Evolutionary conservation across 371 early-diverging fungal genomes (phyloP).

Genomic region (Circinella minor): DNA sequence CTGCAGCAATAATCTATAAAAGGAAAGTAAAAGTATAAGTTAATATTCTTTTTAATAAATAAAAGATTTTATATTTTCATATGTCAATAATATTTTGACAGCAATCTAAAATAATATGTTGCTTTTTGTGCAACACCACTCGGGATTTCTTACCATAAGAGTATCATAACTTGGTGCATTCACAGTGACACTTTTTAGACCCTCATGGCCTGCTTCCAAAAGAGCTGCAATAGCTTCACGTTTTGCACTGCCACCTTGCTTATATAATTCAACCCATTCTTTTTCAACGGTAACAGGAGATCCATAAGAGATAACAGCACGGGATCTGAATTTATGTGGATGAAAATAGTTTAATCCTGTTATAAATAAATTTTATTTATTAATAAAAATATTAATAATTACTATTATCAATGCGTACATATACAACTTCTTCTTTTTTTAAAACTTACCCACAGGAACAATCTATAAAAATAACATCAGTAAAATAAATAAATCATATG

Average conservation of each 20-base stretch:
- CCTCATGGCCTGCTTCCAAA: constrained; percentile 64
- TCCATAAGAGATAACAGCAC: constrained; percentile 89
- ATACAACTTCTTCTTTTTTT: too few relatives aligned
- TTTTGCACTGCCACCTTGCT: constrained; percentile 72
- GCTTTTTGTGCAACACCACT: neutral
- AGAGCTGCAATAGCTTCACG: constrained; percentile 71
- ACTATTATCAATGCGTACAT: neutral
- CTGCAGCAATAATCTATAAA: constrained; percentile 69
- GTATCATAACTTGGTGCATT: constrained; percentile 84
- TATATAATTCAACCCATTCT: constrained; percentile 71
- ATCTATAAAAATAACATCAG: constrained; percentile 38
- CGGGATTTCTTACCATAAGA: constrained; percentile 53
- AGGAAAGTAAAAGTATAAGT: neutral
- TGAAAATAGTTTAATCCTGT: constrained; percentile 85
- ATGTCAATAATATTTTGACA: constrained; percentile 4
- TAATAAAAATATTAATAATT: neutral
- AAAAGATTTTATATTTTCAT: constrained; percentile 2
- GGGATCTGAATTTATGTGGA: constrained; percentile 86
- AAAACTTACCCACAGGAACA: constrained; percentile 71
- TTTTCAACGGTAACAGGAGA: constrained; percentile 70
- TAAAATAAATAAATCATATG: neutral
- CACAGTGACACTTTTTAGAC: constrained; percentile 79
- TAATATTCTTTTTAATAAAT: constrained; percentile 12
- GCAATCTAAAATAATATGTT: too few relatives aligned
- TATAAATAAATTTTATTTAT: neutral